Evolutionary conservation across 1,139 yeast species (phyloP), one percentile per base, ranked within the genome.

Genomic region (Blastobotrys serpentis): DNA sequence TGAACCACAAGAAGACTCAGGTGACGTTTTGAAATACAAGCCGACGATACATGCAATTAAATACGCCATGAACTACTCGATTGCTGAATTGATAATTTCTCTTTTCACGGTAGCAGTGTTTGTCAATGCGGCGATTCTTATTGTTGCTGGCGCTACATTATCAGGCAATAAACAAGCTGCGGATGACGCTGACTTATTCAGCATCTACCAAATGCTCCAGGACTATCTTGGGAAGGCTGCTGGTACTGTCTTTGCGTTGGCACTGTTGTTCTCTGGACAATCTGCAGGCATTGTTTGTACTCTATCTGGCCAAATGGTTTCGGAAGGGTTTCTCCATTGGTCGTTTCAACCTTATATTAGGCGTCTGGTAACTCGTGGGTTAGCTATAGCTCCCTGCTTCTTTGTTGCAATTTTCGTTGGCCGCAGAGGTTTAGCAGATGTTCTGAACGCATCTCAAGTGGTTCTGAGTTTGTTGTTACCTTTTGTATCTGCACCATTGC

Each of bases 261-360:
- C 98, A 1, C 77, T 92, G 66, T 73, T 92, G 46, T 89, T 90
- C 63, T 86, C 96, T n/a, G 98, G 98, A 16, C 96, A 90, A 64
- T 86, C 96, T 61, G 98, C 98, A 1, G 98, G 98, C 44, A 86
- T 94, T 25, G 96, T 92, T n/a, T 92, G 97, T 62, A 92, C 98
- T 0, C 76, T 92, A 62, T 95, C 98, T 1, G 97, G 98, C 17
- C 98, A 92, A 66, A 88, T 90, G 81, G 96, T 92, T 1, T 82
- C 89, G 60, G 98, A 92, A 65, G 98, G 98, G 0, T 94, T 90
- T 60, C 74, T 90, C 42, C 75, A 79, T 53, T 88, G 97, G 92
- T 74, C 86, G 1, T 75, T 90, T 54, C 82, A 86, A 26, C 98
- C 98, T 1, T 92, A 94, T 73, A 72, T 85, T 2, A 79, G 97